Conservation (phyloP, 23 red algal genomes). For the Gracilaria caudata region DNA sequence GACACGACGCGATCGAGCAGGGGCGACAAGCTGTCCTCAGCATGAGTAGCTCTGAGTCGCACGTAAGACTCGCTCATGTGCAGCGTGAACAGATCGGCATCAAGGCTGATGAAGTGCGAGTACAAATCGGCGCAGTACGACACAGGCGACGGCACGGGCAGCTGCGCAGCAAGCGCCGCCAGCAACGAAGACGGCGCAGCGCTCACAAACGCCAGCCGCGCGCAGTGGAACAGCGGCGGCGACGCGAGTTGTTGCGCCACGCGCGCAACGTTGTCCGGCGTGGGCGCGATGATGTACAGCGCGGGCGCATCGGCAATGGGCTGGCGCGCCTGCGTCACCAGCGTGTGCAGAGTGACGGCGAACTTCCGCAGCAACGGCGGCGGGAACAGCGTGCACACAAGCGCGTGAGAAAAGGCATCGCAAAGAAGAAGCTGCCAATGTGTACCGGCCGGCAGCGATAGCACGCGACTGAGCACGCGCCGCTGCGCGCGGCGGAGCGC, state of each 20-base stretch:
- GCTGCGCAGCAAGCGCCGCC: conserved; percentile 61
- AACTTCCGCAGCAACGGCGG: conserved; percentile 68
- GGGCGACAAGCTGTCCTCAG: conserved; percentile 3
- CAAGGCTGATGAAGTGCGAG: conserved; percentile 77
- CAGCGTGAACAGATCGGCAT: conserved; percentile 87
- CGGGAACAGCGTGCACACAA: conserved; percentile 63
- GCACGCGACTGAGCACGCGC: conserved; percentile 4
- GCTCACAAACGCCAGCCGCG: conserved; percentile 64
- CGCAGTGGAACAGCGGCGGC: conserved; percentile 46
- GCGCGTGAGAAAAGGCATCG: conserved; percentile 61
- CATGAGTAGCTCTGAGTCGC: background rate
- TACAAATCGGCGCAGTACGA: conserved; percentile 75
- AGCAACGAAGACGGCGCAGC: conserved; percentile 47
- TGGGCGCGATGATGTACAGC: conserved; percentile 76
- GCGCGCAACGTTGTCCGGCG: conserved; percentile 68
- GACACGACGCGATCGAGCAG: conserved; percentile 70
- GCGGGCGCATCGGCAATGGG: conserved; percentile 89
- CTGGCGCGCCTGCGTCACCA: conserved; percentile 21
- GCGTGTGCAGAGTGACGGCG: conserved; percentile 80
- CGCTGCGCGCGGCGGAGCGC: conserved; percentile 16
- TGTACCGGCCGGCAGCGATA: background rate
- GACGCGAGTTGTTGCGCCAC: conserved; percentile 62
- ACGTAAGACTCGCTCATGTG: conserved; percentile 51
- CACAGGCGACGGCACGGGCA: conserved; percentile 67
- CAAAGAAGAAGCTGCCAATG: conserved; percentile 86